Evolutionary conservation across 371 early-diverging fungal species (phyloP), one percentile per base, ranked within the genome.

Genomic region (Mucor mucedo): DNA sequence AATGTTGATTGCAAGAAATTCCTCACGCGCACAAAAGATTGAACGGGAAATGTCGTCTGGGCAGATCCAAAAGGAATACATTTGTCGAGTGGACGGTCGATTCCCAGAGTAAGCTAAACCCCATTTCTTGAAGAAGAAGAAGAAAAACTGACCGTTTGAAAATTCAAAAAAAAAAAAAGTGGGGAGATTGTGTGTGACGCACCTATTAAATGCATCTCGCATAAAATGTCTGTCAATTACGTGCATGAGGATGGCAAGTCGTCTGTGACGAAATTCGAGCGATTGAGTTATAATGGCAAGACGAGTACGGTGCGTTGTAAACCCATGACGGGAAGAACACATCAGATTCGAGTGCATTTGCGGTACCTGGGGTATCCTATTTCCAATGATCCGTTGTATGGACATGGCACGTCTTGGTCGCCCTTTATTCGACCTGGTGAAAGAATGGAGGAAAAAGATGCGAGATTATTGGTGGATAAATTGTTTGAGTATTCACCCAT

Each of bases 341-440:
- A 99, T 72, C 99, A 99, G 77, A 99, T 99, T 66, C 89, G 99
- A 57, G 98, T 99, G n/a, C 99, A 99, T 76, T 75, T 99, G 27
- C 93, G 94, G 73, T 93, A 85, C 71, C 82, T 99, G 3, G 99
- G 99, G 1, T 88, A 88, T 69, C 98, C 99, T 0, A 99, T 99
- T 48, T 93, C 91, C 32, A 98, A 99, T 73, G 99, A 99, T 74
- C 94, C 96, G 5, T 69, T 96, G 2, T 98, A 98, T 68, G 82
- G 89, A 55, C 84, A 89, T 70, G 62, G 75, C 13, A 84, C 84
- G 2, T 78, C 88, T 0, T 95, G 94, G 93, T 90, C 93, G n/a
- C 71, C 71, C 9, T 67, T 56, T 54, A 58, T 71, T 11, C 60
- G 63, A 14, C 64, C 63, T 4, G 71, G 71, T 4, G 62, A 71